Evolutionary conservation across 192 early-diverging fungal species (phyloP).

Genomic region (Cladochytrium replicatum): DNA sequence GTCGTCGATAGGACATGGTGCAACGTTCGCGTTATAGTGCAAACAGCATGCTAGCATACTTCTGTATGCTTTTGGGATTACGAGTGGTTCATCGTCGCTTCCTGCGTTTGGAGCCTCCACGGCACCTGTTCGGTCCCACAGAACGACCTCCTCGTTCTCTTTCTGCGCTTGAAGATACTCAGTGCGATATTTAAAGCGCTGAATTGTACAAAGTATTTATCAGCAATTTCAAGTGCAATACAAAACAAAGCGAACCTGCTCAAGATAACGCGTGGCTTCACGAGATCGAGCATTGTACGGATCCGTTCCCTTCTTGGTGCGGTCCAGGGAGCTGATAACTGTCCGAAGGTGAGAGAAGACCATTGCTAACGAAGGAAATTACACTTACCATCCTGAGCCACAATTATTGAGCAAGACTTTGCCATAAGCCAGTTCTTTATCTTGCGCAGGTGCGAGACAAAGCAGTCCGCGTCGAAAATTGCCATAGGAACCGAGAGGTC

Average conservation of each 20-base stretch:
- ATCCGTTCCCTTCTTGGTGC: constrained; percentile 26
- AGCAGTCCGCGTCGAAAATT: constrained; percentile 20
- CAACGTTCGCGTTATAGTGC: constrained; percentile 9
- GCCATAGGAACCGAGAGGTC: constrained; percentile 7
- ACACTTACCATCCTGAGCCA: constrained; percentile 19
- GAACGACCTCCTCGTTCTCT: constrained; percentile 4
- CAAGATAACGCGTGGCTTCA: constrained; percentile 41
- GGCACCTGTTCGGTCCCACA: too few species aligned
- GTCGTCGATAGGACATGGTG: constrained; percentile 2
- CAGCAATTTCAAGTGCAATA: too few species aligned
- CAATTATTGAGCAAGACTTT: constrained; percentile 12
- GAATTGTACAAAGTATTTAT: too few species aligned
- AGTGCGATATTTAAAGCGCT: constrained; percentile 30
- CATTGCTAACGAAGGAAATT: neutral
- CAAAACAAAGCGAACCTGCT: too few species aligned
- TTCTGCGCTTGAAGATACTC: constrained; percentile 26
- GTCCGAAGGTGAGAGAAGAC: neutral
- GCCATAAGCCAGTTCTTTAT: constrained; percentile 28
- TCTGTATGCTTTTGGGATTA: constrained; percentile 6
- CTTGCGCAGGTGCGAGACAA: constrained; percentile 10
- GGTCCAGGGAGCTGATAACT: constrained; percentile 33
- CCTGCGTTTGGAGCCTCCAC: neutral
- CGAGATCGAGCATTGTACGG: constrained; percentile 21
- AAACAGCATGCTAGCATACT: constrained; percentile 11
- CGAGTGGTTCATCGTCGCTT: neutral